Conservation (phyloP, 2,329 filamentous ascomycete species). For the Helotiales sp. region DNA sequence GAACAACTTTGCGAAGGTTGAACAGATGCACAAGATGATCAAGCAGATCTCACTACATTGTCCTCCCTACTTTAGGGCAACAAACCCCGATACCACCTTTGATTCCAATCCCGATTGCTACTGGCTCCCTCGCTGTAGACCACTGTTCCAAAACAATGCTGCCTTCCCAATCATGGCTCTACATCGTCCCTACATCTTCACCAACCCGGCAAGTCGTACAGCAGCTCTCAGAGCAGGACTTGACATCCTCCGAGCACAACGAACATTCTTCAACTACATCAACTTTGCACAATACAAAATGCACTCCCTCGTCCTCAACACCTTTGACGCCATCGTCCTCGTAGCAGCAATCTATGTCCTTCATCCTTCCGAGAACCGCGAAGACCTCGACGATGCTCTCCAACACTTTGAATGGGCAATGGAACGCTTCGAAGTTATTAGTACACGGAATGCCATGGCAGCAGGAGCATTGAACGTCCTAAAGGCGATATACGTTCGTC, state of each 20-base stretch:
- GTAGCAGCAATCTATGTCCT: slow-evolving; percentile 61
- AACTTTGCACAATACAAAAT: slow-evolving; percentile 53
- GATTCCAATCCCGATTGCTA: slow-evolving; percentile 52
- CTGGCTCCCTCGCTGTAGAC: slow-evolving; percentile 53
- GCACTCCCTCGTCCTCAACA: slow-evolving; percentile 60
- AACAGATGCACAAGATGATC: slow-evolving; percentile 53
- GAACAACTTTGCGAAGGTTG: slow-evolving; percentile 53
- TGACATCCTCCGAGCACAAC: slow-evolving; percentile 55
- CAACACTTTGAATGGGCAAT: slow-evolving; percentile 61
- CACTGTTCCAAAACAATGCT: slow-evolving; percentile 46
- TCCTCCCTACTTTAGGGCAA: slow-evolving; percentile 53
- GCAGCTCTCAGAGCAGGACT: slow-evolving; percentile 57
- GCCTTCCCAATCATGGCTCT: slow-evolving; percentile 59
- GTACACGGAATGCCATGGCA: slow-evolving; percentile 52
- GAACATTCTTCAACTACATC: slow-evolving; percentile 48
- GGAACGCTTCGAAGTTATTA: slow-evolving; percentile 58
- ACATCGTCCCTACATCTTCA: slow-evolving; percentile 63
- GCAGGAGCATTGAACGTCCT: slow-evolving; percentile 55
- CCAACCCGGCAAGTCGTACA: slow-evolving; percentile 51
- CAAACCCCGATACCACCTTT: slow-evolving; percentile 58
- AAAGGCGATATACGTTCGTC: slow-evolving; percentile 53
- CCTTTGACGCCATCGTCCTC: slow-evolving; percentile 63
- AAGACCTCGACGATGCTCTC: slow-evolving; percentile 46
- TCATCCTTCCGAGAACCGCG: slow-evolving; percentile 55
- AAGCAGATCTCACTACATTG: slow-evolving; percentile 47